Evolutionary conservation across 2,329 filamentous ascomycete species (phyloP).

Genomic region (Aspergillus quadrilineatus): DNA sequence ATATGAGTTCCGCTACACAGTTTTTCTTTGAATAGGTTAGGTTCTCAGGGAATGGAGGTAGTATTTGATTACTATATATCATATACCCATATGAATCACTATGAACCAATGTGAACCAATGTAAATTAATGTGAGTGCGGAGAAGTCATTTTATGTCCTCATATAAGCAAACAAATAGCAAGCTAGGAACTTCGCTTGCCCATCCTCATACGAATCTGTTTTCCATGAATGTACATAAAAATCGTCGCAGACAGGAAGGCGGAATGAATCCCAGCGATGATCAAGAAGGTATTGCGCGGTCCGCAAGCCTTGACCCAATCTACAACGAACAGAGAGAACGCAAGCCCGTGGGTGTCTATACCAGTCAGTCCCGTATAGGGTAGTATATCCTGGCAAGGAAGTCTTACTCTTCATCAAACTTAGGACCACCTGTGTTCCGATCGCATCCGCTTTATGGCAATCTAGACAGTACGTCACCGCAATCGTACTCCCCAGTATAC

Average conservation of each 20-base stretch:
- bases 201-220: not conserved
- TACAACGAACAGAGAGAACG: slow-evolving; percentile 9
- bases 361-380: not conserved
- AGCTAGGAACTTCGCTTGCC: not conserved
- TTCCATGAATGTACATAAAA: not conserved
- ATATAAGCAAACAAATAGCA: not conserved
- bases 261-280: not conserved
- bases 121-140: too few species aligned
- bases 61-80: too few species aligned
- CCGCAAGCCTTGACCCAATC: slow-evolving; percentile 7
- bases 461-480: slow-evolving; percentile 7
- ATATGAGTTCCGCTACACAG: too few species aligned
- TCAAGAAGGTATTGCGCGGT: slow-evolving; percentile 1
- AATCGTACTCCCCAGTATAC: not conserved
- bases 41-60: too few species aligned
- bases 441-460: slow-evolving; percentile 1
- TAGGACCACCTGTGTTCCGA: slow-evolving; percentile 5
- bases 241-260: not conserved
- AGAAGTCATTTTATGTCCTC: not conserved
- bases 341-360: slow-evolving; percentile 5
- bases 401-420: slow-evolving; percentile 9
- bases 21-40: too few species aligned
- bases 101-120: too few species aligned
- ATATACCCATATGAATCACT: too few species aligned
- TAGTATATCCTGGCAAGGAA: not conserved